Conservation (phyloP, 139 green algal genomes). For the Volvox reticuliferus region DNA sequence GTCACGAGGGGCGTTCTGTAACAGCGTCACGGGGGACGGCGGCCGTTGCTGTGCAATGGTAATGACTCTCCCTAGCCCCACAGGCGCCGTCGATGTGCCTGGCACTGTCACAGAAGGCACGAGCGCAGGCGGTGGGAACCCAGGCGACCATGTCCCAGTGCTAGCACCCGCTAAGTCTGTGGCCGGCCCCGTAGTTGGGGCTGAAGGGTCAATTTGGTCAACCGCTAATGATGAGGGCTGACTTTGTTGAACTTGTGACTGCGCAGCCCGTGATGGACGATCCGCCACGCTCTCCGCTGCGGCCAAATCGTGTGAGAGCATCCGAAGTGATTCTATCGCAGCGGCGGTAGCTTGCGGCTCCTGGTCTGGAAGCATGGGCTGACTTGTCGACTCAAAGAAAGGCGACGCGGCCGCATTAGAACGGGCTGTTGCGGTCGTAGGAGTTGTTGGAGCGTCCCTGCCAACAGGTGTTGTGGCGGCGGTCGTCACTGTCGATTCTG, state of each 20-base stretch:
- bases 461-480: not conserved
- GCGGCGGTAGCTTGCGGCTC: not conserved
- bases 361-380: not conserved
- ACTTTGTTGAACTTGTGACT: too few relatives aligned
- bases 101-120: not conserved
- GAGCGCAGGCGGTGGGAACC: not conserved
- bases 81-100: not conserved
- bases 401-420: not conserved
- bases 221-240: too few relatives aligned
- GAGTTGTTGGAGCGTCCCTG: not conserved
- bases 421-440: not conserved
- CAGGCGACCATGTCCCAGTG: not conserved
- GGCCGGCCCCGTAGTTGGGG: not conserved
- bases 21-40: slow-evolving; percentile 9
- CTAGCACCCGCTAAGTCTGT: not conserved
- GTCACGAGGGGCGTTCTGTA: not conserved
- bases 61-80: too few relatives aligned
- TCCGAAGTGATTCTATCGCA: not conserved
- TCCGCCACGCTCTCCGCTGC: not conserved
- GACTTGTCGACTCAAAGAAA: not conserved
- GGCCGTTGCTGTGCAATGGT: not conserved
- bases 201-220: too few relatives aligned
- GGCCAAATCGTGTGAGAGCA: not conserved
- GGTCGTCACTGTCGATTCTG: not conserved
- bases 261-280: too few relatives aligned